Evolutionary conservation across 164 flowering plant species (phyloP).

Genomic region (Macadamia tetraphylla): DNA sequence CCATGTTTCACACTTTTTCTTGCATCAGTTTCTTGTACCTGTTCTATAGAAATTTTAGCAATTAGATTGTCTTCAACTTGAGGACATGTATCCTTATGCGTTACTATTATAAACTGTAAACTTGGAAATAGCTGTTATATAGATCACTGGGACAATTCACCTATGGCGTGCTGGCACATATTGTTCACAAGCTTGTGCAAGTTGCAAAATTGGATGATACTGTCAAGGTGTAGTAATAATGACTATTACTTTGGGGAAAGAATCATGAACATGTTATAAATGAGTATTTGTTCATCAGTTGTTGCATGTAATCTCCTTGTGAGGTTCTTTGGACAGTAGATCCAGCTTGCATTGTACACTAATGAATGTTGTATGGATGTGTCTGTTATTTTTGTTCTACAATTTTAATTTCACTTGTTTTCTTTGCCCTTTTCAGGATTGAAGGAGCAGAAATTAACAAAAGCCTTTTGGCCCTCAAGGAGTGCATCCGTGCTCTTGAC

Average conservation of each 20-base stretch:
- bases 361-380: not conserved
- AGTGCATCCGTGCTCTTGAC: slow-evolving; percentile 99
- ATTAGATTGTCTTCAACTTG: no score
- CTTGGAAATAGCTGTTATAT: not conserved
- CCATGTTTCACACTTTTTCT: no score
- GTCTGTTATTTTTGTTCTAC: not conserved
- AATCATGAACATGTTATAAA: no score
- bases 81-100: not conserved
- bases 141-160: not conserved
- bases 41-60: no score
- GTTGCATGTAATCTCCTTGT: no score
- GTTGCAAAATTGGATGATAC: not conserved
- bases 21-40: no score
- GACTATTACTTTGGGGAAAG: no score
- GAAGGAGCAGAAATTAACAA: slow-evolving; percentile 99
- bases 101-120: no score
- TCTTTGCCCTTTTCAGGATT: slow-evolving; percentile 48
- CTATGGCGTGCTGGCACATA: not conserved
- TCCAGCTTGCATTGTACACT: not conserved
- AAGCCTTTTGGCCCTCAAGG: slow-evolving; percentile 97
- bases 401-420: not conserved
- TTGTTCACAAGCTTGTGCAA: not conserved
- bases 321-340: no score
- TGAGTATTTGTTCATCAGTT: no score
- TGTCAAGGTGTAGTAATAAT: no score